Conservation (phyloP, 2,329 filamentous ascomycete species). For the Biscogniauxia marginata region DNA sequence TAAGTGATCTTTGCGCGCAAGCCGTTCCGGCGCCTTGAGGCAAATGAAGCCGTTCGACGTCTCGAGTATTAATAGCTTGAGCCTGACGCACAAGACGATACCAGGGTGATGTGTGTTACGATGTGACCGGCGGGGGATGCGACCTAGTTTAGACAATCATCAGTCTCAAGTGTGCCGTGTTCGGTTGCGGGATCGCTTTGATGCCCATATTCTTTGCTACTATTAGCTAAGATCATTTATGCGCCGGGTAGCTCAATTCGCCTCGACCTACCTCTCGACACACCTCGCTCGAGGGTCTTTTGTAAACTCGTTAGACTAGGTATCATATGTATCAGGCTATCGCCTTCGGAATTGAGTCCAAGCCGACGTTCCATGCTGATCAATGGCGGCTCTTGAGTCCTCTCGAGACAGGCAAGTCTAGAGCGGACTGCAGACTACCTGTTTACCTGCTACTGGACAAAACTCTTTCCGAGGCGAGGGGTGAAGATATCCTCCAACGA, state of each 20-base stretch:
- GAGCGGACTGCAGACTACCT: not conserved
- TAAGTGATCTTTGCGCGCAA: not conserved
- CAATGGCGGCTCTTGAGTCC: not conserved
- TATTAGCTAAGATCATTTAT: not conserved
- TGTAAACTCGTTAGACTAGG: not conserved
- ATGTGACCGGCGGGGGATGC: slow-evolving; percentile 1
- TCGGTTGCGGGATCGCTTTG: not conserved
- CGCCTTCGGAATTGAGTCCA: not conserved
- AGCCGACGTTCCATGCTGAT: not conserved
- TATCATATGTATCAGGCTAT: not conserved
- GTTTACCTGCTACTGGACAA: not conserved
- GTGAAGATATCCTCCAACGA: not conserved
- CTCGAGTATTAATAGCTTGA: slow-evolving; percentile 7
- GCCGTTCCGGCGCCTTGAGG: not conserved
- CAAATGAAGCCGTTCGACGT: not conserved
- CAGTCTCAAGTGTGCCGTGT: not conserved
- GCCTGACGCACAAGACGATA: slow-evolving; percentile 1
- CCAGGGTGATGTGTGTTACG: slow-evolving; percentile 1
- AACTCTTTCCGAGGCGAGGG: not conserved
- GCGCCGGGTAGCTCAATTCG: not conserved
- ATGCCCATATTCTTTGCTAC: not conserved
- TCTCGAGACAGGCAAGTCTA: not conserved
- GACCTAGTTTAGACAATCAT: not conserved
- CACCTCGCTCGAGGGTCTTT: not conserved
- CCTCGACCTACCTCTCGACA: not conserved